Percentiles rank a stretch among this genome's conserved stretches.
These are phyloP conservation scores for Oemleria cerasiformis DNA, from an alignment of 306 rosid genomes.

Conservation along the genomic window DNA sequence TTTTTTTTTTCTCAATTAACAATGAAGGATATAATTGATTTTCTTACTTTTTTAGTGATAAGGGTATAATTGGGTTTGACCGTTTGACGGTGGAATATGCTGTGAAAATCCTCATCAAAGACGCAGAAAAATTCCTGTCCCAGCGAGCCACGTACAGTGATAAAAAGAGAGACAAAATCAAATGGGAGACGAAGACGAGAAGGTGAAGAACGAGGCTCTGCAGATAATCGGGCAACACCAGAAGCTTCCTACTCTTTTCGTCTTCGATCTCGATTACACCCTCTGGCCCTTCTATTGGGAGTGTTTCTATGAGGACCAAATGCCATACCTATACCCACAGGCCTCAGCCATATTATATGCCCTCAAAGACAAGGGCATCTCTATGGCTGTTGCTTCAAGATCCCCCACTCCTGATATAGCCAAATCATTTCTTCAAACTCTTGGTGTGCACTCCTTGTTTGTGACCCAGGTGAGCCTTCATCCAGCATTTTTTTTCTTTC, in stretches of 20 bases:
- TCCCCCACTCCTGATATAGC: constrained; percentile 79
- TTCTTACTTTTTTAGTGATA: too few species aligned
- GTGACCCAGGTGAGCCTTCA: constrained; percentile 31
- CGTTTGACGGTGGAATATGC: too few species aligned
- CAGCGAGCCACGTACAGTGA: not conserved
- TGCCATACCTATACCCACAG: constrained; percentile 62
- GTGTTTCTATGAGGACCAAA: constrained; percentile 60
- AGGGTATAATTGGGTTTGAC: too few species aligned
- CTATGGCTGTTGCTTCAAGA: constrained; percentile 81
- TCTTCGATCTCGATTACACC: constrained; percentile 93
- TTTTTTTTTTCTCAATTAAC: too few species aligned
- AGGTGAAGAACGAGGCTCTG: constrained; percentile 39
- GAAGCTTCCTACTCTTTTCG: constrained; percentile 46
- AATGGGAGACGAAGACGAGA: constrained; percentile 38
- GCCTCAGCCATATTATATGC: constrained; percentile 59
- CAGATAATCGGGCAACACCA: constrained; percentile 32
- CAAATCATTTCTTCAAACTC: constrained; percentile 47
- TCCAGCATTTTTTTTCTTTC: not conserved
- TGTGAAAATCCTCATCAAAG: too few species aligned
- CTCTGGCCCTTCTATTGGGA: constrained; percentile 96
- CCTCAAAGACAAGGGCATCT: constrained; percentile 60
- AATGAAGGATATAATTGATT: too few species aligned
- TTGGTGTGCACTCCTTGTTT: constrained; percentile 34
- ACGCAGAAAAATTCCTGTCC: too few species aligned
- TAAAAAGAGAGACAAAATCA: not conserved